Base-by-base conservation (phyloP, 805 yeast genomes). In the Candida rishiriensis region DNA sequence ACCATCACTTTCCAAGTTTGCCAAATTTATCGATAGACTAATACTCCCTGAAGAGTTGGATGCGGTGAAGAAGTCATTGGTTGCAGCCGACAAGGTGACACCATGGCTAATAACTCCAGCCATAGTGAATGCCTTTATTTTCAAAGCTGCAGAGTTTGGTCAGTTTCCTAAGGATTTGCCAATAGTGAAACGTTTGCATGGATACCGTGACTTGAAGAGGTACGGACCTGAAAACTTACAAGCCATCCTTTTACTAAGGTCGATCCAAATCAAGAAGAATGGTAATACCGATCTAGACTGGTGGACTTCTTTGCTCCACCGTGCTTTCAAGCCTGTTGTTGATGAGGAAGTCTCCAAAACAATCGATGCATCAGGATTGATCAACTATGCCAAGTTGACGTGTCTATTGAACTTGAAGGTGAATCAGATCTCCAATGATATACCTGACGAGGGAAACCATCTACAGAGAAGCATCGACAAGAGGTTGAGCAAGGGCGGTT, bases 1-100 rank as follows among this genome's bases (percentile, higher is more conserved):
- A 5, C 66, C 66, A 39, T 60, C 65, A 4, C 44, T 41, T 14
- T 40, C 40, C 5, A 57, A 55, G 42, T 55, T 63, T 39, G 37
- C 45, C 11, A 42, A 47, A 18, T 63, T 63, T 37, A 54, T 63
- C 36, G 51, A 54, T n/a, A 44, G 53, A 9, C 38, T 63, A 18
- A 5, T 55, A 10, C 32, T 52, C 7, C 34, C 36, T 3, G 64
- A 57, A 7, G 68, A 63, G 48, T 49, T 62, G 10, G 46, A 47
- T 7, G 32, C 38, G 5, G 42, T 59, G 31, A 46, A 46, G 32
- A 29, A 39, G 6, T 46, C 60, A 4, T 28, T 57, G 12, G 14
- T 28, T 8, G 47, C 41, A 15, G 30, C 60, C 8, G 58, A 56
- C 36, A 36, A 42, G 10, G 28, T 50, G 21, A 49, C 47, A 4